phyloP scores from a whole-genome alignment of 495 filamentous ascomycete genomes.

The Xylaria venustula region DNA sequence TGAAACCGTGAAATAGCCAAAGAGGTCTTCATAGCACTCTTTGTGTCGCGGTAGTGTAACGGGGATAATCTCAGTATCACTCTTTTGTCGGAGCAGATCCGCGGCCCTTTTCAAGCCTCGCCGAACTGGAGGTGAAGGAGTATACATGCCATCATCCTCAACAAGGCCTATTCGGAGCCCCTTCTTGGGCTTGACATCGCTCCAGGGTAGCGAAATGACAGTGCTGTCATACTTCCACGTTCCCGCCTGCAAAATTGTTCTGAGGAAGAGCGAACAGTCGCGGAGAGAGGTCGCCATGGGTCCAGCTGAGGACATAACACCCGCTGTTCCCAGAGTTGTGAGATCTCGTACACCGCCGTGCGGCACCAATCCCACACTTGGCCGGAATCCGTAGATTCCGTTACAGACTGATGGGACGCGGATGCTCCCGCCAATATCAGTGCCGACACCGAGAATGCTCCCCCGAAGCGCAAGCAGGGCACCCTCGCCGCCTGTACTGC shows the following conservation, averaged over 20 bases:
- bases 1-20: neutral
- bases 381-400: slow-evolving; percentile 60
- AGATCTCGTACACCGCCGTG: slow-evolving; percentile 15
- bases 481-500: slow-evolving; percentile 62
- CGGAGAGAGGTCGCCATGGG: neutral
- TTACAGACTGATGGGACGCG: slow-evolving; percentile 59
- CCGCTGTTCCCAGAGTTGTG: neutral
- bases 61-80: slow-evolving; percentile 31
- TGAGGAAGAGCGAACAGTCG: neutral
- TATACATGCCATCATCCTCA: slow-evolving; percentile 50
- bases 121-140: slow-evolving; percentile 50
- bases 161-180: slow-evolving; percentile 46
- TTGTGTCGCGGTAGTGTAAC: slow-evolving; percentile 21
- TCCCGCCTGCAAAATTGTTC: neutral
- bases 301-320: neutral
- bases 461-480: slow-evolving; percentile 47
- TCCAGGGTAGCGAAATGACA: slow-evolving; percentile 3
- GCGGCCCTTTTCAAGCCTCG: slow-evolving; percentile 41
- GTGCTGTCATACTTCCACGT: neutral
- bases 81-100: neutral
- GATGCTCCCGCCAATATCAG: slow-evolving; percentile 71
- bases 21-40: neutral
- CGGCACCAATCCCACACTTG: slow-evolving; percentile 56
- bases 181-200: neutral
- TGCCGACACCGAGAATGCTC: slow-evolving; percentile 47